A percentile compares a stretch with the other conserved stretches of the same genome.
Evolutionary conservation across 2,329 filamentous ascomycete genomes (phyloP).

Genomic region (Didymosphaeria variabile): DNA sequence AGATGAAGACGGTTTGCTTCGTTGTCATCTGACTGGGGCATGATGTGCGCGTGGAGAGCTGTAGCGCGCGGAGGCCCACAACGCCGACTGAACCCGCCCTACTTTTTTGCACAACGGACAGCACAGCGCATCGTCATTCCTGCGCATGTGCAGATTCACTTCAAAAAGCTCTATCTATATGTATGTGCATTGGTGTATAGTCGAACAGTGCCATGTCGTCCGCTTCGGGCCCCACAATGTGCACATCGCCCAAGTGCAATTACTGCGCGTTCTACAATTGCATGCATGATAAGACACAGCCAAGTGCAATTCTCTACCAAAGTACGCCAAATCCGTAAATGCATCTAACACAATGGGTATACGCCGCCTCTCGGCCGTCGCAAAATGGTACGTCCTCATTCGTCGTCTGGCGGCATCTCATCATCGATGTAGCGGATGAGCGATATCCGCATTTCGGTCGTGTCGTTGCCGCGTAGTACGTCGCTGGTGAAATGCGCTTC

Average conservation of each 20-base stretch:
- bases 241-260: slow-evolving; percentile 9
- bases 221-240: slow-evolving; percentile 3
- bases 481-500: slow-evolving; percentile 97
- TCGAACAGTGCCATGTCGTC: neutral
- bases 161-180: slow-evolving; percentile 1
- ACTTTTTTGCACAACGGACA: neutral
- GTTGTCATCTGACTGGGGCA: slow-evolving; percentile 3
- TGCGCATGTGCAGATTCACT: neutral
- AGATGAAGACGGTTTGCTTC: neutral
- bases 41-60: neutral
- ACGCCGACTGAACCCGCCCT: slow-evolving; percentile 9
- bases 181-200: neutral
- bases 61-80: slow-evolving; percentile 5
- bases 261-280: neutral
- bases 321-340: slow-evolving; percentile 13
- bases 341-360: slow-evolving; percentile 20
- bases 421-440: slow-evolving; percentile 95
- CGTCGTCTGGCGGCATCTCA: slow-evolving; percentile 95
- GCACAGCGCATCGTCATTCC: neutral
- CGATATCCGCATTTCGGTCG: slow-evolving; percentile 95
- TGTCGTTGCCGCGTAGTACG: slow-evolving; percentile 89
- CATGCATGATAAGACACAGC: neutral
- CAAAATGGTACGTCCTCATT: slow-evolving; percentile 62
- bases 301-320: slow-evolving; percentile 13
- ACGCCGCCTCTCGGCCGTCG: neutral